These are phyloP conservation scores for Nepenthes alata DNA, from an alignment of 179 eudicot species.

Conservation along the genomic window DNA sequence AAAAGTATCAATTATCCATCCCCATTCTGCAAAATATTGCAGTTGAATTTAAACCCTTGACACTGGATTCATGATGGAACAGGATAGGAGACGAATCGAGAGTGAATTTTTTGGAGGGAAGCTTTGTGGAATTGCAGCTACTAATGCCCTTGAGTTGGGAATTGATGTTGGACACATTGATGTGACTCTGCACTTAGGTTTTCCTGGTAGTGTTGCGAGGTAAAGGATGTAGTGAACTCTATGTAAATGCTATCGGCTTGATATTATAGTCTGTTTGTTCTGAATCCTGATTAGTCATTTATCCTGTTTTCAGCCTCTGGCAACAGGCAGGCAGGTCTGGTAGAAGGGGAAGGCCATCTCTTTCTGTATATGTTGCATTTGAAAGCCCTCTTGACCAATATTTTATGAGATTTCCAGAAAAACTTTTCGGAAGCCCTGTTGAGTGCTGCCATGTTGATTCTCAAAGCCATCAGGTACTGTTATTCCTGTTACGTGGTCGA, in stretches of 20 bases:
- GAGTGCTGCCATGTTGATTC: constrained; percentile 95
- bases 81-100: constrained; percentile 92
- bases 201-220: constrained; percentile 98
- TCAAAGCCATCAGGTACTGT: constrained; percentile 56
- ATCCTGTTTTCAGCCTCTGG: constrained; percentile 51
- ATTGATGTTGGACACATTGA: constrained; percentile 95
- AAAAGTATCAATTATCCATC: too few relatives aligned
- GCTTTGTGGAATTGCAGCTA: constrained; percentile 84
- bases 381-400: constrained; percentile 97
- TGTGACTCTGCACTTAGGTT: constrained; percentile 89
- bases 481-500: not conserved
- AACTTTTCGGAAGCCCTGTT: constrained; percentile 66
- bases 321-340: constrained; percentile 99
- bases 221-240: constrained; percentile 17
- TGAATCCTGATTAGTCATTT: not conserved
- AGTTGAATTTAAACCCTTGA: not conserved
- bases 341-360: constrained; percentile 82
- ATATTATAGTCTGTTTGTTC: not conserved
- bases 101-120: constrained; percentile 62
- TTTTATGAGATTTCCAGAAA: constrained; percentile 79
- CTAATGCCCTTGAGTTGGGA: constrained; percentile 98
- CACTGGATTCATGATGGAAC: constrained; percentile 19
- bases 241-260: not conserved
- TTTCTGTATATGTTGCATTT: constrained; percentile 91
- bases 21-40: not conserved